phyloP scores from a whole-genome alignment of 208 protist genomes.

The Acanthamoeba quina region DNA sequence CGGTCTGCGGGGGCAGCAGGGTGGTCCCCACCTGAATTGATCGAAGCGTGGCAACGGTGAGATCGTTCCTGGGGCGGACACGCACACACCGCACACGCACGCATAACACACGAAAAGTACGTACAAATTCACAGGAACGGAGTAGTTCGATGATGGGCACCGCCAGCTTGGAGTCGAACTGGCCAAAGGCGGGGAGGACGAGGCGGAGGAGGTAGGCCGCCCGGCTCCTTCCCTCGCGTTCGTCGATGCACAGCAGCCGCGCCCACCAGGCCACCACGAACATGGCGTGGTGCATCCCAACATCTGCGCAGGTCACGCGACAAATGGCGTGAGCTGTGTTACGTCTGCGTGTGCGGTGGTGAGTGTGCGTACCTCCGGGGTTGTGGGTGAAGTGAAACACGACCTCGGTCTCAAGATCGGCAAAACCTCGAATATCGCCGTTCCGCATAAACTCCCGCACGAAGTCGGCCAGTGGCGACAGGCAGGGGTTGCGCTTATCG shows the following conservation, averaged over 20 bases:
- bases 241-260: background rate
- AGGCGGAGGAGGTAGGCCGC: background rate
- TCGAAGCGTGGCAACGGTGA: background rate
- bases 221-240: background rate
- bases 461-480: background rate
- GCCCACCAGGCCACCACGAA: constrained; percentile 36
- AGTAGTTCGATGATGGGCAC: background rate
- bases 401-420: background rate
- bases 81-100: no score
- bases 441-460: background rate
- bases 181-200: background rate
- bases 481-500: background rate
- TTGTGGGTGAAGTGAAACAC: background rate
- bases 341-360: no score
- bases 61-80: no score
- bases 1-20: no score
- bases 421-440: background rate
- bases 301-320: background rate
- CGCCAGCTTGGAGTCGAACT: background rate
- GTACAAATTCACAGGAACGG: background rate
- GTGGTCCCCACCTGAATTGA: no score
- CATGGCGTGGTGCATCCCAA: background rate
- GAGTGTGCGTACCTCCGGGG: background rate
- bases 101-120: background rate
- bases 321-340: no score